phyloP scores from a whole-genome alignment of 805 yeast genomes.

The Yarrowia yakushimensis region DNA sequence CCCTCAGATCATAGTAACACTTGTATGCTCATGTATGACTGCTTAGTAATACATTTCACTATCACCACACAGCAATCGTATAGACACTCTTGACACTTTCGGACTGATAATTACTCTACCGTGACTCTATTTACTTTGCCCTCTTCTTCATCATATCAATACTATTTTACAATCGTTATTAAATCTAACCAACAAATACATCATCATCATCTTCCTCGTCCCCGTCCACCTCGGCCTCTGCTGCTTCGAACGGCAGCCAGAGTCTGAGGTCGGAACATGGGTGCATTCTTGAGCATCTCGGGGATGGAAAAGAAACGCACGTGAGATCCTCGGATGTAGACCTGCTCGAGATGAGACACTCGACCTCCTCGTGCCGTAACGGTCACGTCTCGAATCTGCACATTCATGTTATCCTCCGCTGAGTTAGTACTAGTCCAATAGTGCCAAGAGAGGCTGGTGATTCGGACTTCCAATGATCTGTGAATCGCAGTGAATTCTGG shows the following conservation, averaged over 20 bases:
- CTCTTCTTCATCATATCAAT: too few species aligned
- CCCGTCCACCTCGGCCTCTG: constrained; percentile 32
- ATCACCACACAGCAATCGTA: too few species aligned
- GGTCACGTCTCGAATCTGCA: constrained; percentile 76
- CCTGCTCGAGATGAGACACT: constrained; percentile 73
- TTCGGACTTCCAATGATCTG: too few species aligned
- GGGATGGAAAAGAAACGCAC: constrained; percentile 82
- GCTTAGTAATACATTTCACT: too few species aligned
- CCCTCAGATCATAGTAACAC: too few species aligned
- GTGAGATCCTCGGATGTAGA: constrained; percentile 88
- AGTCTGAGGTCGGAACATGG: constrained; percentile 60
- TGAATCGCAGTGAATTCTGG: too few species aligned
- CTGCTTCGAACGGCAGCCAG: constrained; percentile 32
- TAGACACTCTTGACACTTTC: too few species aligned
- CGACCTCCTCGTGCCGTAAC: constrained; percentile 74
- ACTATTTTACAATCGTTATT: neutral
- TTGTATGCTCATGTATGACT: too few species aligned
- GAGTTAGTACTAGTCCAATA: neutral
- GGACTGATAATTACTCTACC: neutral
- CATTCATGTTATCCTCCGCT: constrained; percentile 89
- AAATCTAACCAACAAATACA: neutral
- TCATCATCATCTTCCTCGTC: constrained; percentile 28
- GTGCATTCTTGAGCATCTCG: constrained; percentile 83
- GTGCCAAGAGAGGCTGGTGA: too few species aligned
- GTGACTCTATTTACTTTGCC: neutral